Percentiles rank a stretch among this genome's conserved stretches.
phyloP scores from a whole-genome alignment of 768 basidiomycete genomes.

The Psilocybe cubensis region DNA sequence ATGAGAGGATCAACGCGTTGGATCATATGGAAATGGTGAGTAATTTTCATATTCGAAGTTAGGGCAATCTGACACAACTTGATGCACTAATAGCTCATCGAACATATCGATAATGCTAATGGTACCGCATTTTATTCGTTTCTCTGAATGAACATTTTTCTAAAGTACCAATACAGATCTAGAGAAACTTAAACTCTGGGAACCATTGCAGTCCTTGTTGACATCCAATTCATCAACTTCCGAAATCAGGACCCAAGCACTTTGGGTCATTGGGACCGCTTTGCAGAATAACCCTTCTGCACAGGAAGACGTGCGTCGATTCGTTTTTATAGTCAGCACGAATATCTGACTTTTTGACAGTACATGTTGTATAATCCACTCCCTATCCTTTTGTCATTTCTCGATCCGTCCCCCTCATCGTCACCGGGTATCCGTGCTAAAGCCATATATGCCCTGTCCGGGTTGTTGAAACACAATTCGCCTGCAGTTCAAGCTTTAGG shows the following conservation, averaged over 20 bases:
- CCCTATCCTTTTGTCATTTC: constrained; percentile 60
- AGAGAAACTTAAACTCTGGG: constrained; percentile 78
- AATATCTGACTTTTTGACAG: constrained; percentile 34
- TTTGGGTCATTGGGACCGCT: constrained; percentile 91
- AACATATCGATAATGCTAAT: constrained; percentile 92
- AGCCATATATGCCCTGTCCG: constrained; percentile 82
- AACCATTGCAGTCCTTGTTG: constrained; percentile 69
- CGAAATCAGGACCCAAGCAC: constrained; percentile 64
- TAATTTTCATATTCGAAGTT: neutral
- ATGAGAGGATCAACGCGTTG: constrained; percentile 66
- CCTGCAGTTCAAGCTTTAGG: constrained; percentile 62
- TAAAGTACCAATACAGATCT: constrained; percentile 55
- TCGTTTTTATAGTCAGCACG: neutral
- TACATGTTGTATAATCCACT: constrained; percentile 71
- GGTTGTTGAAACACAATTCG: constrained; percentile 76
- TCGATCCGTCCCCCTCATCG: constrained; percentile 51
- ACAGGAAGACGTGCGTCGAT: constrained; percentile 65
- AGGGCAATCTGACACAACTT: neutral
- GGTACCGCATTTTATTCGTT: constrained; percentile 45
- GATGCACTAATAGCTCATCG: constrained; percentile 68
- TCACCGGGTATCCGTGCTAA: constrained; percentile 69
- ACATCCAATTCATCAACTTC: constrained; percentile 55
- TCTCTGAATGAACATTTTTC: neutral
- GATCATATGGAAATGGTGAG: constrained; percentile 89
- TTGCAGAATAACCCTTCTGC: constrained; percentile 89